Base-by-base conservation (phyloP, 202 grass and related monocot genomes). In the Digitaria exilis region DNA sequence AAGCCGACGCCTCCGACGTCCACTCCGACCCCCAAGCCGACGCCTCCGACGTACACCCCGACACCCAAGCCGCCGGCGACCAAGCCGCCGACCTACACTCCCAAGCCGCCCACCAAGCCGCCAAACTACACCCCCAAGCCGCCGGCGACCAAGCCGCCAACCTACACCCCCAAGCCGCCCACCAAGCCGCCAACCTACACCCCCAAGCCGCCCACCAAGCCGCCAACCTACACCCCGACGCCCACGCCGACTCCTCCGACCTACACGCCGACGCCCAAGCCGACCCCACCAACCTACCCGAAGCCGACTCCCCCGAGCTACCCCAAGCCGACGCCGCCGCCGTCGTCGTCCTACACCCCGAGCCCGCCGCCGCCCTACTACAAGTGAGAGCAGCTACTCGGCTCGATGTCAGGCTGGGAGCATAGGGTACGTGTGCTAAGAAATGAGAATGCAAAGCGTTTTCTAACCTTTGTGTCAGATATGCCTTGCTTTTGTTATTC, bases 331-430 rank as follows among this genome's bases (percentile, higher is more conserved):
- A 48, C 66, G 4, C 64, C 64, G 7, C 61, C 61, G 9, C 66
- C 66, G 41, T 0, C 80, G 21, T 31, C 42, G 1, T 17, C 77
- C 3, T 39, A 68, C 48, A 46, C 25, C 9, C 78, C 49, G 2
- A 34, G 29, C 44, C 76, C 76, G 13, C 88, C 88, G 57, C 88
- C 88, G 41, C 83, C 83, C 21, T 39, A 90, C 79, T 78, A 90
- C 63, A 30, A 73, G 41, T 82, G 9, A 54, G 25, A 43, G 21
- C 76, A 1, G 63, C 37, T 24, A 2, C 52, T 9, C 22, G 6
- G 18, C 30, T 26, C 37, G n/a, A 17, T 18, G 22, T 42, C 41
- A 32, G 9, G n/a, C 5, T 73, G 19, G 25, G 42, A 79, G 49
- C 79, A 74, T 10, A 79, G 30, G 79, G 88, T 90, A 82, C 58